Percentiles rank a stretch among this genome's conserved stretches.
Evolutionary conservation across 768 basidiomycete genomes (phyloP).

Genomic region (Chalciporus pseudorubinellus): DNA sequence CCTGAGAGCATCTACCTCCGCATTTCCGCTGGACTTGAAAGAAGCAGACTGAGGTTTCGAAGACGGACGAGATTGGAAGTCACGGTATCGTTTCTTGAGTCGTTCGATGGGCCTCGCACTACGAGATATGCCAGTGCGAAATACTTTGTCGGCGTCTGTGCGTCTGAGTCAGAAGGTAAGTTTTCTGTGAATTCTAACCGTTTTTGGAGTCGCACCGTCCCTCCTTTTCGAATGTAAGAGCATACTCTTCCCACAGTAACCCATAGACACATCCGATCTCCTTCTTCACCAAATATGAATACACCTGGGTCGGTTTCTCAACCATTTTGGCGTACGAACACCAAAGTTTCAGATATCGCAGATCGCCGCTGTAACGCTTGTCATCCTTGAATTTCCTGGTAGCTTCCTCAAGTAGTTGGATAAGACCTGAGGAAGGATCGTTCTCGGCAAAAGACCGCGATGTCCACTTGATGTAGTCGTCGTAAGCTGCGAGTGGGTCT

Average conservation of each 20-base stretch:
- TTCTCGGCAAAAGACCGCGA: constrained; percentile 73
- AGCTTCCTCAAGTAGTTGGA: constrained; percentile 80
- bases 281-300: constrained; percentile 67
- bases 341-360: constrained; percentile 93
- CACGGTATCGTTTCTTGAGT: constrained; percentile 75
- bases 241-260: constrained; percentile 89
- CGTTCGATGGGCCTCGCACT: constrained; percentile 81
- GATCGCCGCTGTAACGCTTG: constrained; percentile 79
- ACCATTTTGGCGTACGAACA: constrained; percentile 79
- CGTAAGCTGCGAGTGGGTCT: constrained; percentile 83
- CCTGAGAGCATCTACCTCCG: constrained; percentile 32
- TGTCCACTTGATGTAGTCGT: constrained; percentile 89
- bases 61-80: constrained; percentile 62
- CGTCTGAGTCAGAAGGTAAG: constrained; percentile 42
- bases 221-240: constrained; percentile 67
- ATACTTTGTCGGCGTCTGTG: constrained; percentile 77
- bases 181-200: constrained; percentile 4
- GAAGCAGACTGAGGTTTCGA: constrained; percentile 25
- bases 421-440: constrained; percentile 66
- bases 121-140: constrained; percentile 77
- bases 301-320: constrained; percentile 66
- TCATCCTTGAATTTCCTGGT: constrained; percentile 82
- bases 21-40: constrained; percentile 25
- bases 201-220: constrained; percentile 57
- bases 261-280: constrained; percentile 78